These are phyloP conservation scores for Fusarium camptoceras DNA, from an alignment of 2,329 filamentous ascomycete genomes.

Conservation along the genomic window DNA sequence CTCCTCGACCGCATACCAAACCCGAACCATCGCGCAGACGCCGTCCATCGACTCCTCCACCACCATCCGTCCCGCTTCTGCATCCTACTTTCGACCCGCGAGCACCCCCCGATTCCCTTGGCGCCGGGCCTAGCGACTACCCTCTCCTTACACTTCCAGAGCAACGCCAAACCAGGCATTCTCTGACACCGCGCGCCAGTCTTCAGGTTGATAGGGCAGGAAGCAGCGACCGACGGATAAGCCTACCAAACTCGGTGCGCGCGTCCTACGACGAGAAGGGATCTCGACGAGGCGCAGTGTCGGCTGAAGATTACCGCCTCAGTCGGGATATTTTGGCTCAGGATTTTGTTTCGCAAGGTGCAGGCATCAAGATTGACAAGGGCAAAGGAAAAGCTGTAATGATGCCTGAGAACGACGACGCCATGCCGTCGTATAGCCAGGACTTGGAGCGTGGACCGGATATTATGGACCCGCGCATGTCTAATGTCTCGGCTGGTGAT, in stretches of 20 bases:
- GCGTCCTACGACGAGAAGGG: conserved; percentile 66
- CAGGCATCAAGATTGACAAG: conserved; percentile 55
- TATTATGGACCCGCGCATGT: conserved; percentile 57
- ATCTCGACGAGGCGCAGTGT: conserved; percentile 49
- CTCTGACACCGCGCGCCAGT: conserved; percentile 59
- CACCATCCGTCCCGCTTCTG: conserved; percentile 62
- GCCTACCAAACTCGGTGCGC: conserved; percentile 65
- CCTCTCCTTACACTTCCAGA: conserved; percentile 65
- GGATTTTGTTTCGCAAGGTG: conserved; percentile 22
- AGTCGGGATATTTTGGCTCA: conserved; percentile 30
- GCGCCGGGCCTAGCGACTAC: conserved; percentile 59
- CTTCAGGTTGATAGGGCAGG: conserved; percentile 62
- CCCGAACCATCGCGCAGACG: conserved; percentile 51
- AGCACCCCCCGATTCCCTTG: conserved; percentile 53
- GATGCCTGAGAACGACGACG: conserved; percentile 54
- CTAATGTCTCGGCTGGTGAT: conserved; percentile 62
- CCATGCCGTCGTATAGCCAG: conserved; percentile 56
- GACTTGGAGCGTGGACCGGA: conserved; percentile 68
- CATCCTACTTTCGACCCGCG: conserved; percentile 57
- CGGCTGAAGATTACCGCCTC: conserved; percentile 30
- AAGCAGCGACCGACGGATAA: conserved; percentile 62
- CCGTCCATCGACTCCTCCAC: conserved; percentile 65
- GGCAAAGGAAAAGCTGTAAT: conserved; percentile 65
- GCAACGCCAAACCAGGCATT: conserved; percentile 60
- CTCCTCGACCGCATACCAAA: conserved; percentile 56